These are phyloP conservation scores for Aspergillus fijiensis DNA, from an alignment of 2,329 filamentous ascomycete genomes.

Conservation along the genomic window DNA sequence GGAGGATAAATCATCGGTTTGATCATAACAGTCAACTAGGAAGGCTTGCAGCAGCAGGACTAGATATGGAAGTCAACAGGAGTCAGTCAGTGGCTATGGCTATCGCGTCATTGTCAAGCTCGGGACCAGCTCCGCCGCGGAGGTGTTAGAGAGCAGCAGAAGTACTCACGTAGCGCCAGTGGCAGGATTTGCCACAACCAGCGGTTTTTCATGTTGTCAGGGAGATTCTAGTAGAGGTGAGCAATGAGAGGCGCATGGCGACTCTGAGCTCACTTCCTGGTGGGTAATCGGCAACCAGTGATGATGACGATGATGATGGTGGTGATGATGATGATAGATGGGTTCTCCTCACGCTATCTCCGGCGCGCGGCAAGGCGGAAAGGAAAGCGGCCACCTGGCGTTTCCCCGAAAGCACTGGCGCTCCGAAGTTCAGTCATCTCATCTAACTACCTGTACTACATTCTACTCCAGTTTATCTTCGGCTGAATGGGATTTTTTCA, in stretches of 20 bases:
- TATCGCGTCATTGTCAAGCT: slow-evolving; percentile 8
- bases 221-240: slow-evolving; percentile 17
- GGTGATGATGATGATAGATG: too few species aligned
- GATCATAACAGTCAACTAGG: slow-evolving; percentile 25
- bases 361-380: slow-evolving; percentile 14
- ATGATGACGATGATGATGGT: too few species aligned
- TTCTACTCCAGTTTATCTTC: neutral
- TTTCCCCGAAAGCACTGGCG: slow-evolving; percentile 8
- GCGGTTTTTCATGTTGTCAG: slow-evolving; percentile 37
- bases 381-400: slow-evolving; percentile 39
- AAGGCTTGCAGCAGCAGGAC: slow-evolving; percentile 24
- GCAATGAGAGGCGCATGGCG: slow-evolving; percentile 37
- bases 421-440: neutral
- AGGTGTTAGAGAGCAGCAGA: slow-evolving; percentile 6
- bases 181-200: slow-evolving; percentile 35
- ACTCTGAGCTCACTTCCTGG: slow-evolving; percentile 12
- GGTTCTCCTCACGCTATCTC: neutral
- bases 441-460: neutral
- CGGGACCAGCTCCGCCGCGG: slow-evolving; percentile 2
- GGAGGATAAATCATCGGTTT: slow-evolving; percentile 18
- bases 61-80: too few species aligned
- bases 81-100: slow-evolving; percentile 20
- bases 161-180: slow-evolving; percentile 34
- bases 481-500: slow-evolving; percentile 11
- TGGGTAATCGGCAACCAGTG: neutral